Conservation (phyloP, 352 stramenopile genomes). For the Pythium oligandrum region DNA sequence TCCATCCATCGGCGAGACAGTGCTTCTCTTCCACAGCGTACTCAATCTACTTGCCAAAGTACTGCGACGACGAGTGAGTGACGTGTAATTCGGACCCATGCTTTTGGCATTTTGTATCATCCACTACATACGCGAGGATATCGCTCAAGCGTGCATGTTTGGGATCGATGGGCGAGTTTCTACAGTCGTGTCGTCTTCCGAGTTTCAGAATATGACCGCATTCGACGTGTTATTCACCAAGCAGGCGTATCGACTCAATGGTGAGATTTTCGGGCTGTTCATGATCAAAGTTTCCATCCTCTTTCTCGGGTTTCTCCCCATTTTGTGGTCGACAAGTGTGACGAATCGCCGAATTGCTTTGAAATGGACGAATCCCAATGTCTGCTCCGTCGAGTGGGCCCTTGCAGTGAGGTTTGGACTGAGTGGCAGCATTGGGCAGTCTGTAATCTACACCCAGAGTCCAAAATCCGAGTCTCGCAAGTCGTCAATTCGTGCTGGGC, state of each 20-base stretch:
- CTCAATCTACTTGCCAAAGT: constrained; percentile 17
- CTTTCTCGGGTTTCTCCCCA: constrained; percentile 6
- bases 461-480: not conserved
- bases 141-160: constrained; percentile 8
- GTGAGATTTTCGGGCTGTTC: constrained; percentile 15
- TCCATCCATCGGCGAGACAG: constrained; percentile 16
- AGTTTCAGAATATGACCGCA: constrained; percentile 9
- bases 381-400: not conserved
- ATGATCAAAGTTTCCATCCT: constrained; percentile 13
- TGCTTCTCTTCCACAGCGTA: constrained; percentile 21
- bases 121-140: constrained; percentile 10
- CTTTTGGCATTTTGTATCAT: constrained; percentile 14
- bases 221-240: constrained; percentile 14
- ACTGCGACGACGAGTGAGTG: constrained; percentile 13
- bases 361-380: not conserved
- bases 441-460: not conserved
- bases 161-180: constrained; percentile 15
- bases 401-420: not conserved
- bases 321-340: not conserved
- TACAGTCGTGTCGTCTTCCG: constrained; percentile 3
- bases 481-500: too few relatives aligned
- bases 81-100: constrained; percentile 16
- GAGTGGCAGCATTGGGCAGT: not conserved
- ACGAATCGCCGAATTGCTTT: not conserved
- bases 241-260: constrained; percentile 15